Evolutionary conservation across 2,329 filamentous ascomycete species (phyloP), one percentile per base, ranked within the genome.

Genomic region (Aspergillus caelatus): DNA sequence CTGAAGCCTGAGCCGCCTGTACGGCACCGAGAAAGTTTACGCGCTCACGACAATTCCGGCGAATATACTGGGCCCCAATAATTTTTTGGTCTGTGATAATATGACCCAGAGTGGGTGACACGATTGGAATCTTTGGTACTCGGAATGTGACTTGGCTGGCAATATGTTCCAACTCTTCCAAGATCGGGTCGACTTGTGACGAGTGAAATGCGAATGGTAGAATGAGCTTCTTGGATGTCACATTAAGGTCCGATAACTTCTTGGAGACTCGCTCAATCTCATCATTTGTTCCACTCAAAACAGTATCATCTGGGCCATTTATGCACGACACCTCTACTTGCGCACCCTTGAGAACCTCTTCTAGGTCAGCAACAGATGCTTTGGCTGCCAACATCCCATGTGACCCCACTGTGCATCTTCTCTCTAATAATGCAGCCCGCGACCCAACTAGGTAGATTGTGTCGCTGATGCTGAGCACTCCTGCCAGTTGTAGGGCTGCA

Each of bases 51-150:
- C 55, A 57, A 16, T 57, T 39, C 10, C 39, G 55, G 8, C 55
- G 39, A 2, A 57, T 28, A 7, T 57, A 57, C 8, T 46, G 16
- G 16, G 55, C 32, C 8, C 55, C 39, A 34, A 57, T 26, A 12
- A 3, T 1, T 69, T 68, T 9, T 75, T 72, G 55, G 16, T 78
- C 74, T 19, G 69, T 72, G 61, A 83, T 68, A 7, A 80, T 75
- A 43, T 79, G 72, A 21, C 77, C 77, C 16, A 82, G 71, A 1
- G 83, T 73, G 19, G 82, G 75, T 0, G 80, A 83, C n/a, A 82
- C 75, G 26, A 82, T 74, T 1, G 81, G 81, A 28, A 81, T 72
- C 4, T 69, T 62, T 0, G 80, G 79, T 23, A 70, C 62, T 30
- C 76, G 71, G 72, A 79, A 82, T 9, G 67, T 74, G 16, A 81